These are phyloP conservation scores for Citrullus mucosospermus DNA, from an alignment of 306 rosid genomes.

Conservation along the genomic window DNA sequence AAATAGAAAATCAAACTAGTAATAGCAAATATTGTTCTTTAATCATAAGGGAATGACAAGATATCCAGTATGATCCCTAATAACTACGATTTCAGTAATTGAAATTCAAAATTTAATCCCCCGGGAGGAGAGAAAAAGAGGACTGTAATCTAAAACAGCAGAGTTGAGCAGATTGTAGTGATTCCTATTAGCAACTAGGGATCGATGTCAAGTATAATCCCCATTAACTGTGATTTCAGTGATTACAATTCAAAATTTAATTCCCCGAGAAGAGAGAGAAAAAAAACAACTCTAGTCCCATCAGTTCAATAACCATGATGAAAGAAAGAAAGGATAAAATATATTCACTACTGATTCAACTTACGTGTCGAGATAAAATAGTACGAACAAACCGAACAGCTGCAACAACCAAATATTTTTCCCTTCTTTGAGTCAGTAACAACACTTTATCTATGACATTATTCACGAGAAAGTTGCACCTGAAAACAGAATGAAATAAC, in stretches of 20 bases:
- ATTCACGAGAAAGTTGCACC: slow-evolving; percentile 70
- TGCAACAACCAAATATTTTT: slow-evolving; percentile 75
- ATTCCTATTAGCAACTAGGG: slow-evolving; percentile 67
- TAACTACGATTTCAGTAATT: background rate
- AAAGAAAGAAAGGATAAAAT: background rate
- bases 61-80: background rate
- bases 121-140: background rate
- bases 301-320: background rate
- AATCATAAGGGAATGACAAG: background rate
- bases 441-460: slow-evolving; percentile 62
- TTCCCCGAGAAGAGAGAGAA: background rate
- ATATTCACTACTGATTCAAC: slow-evolving; percentile 2
- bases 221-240: background rate
- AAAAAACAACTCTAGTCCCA: background rate
- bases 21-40: background rate
- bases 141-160: slow-evolving; percentile 56
- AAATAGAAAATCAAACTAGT: background rate
- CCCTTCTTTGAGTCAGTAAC: slow-evolving; percentile 61
- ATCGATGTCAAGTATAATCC: slow-evolving; percentile 15
- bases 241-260: background rate
- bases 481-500: slow-evolving; percentile 23
- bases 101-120: background rate
- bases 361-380: slow-evolving; percentile 71
- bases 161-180: slow-evolving; percentile 91
- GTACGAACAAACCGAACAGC: slow-evolving; percentile 91